Percentiles rank a stretch among this genome's conserved stretches.
Conservation (phyloP, 208 protist genomes). For the Acanthamoeba lenticulata region DNA sequence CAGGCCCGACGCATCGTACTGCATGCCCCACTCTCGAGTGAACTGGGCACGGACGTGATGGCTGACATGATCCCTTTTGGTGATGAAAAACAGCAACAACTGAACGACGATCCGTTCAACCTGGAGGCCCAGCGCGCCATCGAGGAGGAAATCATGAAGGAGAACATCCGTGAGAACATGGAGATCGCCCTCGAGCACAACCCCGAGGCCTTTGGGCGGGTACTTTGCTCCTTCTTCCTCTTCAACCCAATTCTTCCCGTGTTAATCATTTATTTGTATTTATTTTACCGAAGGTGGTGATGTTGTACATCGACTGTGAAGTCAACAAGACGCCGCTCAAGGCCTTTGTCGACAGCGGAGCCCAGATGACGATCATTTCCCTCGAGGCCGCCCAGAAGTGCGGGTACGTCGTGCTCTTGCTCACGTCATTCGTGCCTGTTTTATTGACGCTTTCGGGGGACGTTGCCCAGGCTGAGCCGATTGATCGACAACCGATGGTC, state of each 20-base stretch:
- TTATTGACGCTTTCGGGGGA: no score
- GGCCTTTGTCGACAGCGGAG: constrained; percentile 95
- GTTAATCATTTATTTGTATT: neutral
- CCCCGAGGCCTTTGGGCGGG: constrained; percentile 92
- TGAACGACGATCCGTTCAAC: constrained; percentile 82
- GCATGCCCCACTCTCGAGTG: constrained; percentile 89
- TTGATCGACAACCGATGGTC: constrained; percentile 91
- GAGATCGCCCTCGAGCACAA: constrained; percentile 93
- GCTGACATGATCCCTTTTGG: neutral
- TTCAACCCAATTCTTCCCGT: neutral
- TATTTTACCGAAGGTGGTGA: constrained; percentile 81
- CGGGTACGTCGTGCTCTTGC: constrained; percentile 63
- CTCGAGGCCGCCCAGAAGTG: constrained; percentile 89
- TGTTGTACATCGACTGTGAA: constrained; percentile 93
- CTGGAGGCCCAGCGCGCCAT: constrained; percentile 87
- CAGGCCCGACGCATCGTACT: constrained; percentile 47
- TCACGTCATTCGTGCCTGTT: neutral
- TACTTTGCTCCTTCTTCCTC: neutral
- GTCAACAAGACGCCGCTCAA: constrained; percentile 93
- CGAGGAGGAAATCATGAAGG: constrained; percentile 89
- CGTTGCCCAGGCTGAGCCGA: constrained; percentile 84
- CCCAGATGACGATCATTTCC: constrained; percentile 89
- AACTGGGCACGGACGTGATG: constrained; percentile 84
- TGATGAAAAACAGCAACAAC: no score
- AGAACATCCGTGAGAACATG: constrained; percentile 93